Evolutionary conservation across 2,329 filamentous ascomycete genomes (phyloP).

Genomic region (Colletotrichum tanaceti): DNA sequence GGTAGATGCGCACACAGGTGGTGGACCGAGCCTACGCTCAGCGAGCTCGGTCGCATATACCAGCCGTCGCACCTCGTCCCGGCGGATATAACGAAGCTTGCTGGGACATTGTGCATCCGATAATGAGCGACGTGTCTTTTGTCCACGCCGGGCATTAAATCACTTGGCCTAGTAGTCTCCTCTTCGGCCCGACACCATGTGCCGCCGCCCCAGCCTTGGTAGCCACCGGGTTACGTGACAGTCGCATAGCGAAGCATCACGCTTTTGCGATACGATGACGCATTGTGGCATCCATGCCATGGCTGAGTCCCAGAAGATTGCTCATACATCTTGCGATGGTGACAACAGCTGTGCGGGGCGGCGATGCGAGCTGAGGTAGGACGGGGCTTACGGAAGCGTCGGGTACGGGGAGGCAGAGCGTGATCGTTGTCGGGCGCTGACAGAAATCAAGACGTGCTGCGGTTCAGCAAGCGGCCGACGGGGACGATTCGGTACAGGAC

Average conservation of each 20-base stretch:
- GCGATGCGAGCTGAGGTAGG: neutral
- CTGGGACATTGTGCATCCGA: neutral
- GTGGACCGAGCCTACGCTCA: neutral
- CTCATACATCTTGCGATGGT: too few relatives aligned
- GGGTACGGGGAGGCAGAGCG: neutral
- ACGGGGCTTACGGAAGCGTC: neutral
- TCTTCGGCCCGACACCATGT: neutral
- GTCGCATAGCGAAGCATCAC: neutral
- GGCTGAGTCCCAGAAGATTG: neutral
- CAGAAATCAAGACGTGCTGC: neutral
- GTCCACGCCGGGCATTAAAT: neutral
- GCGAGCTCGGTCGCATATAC: neutral
- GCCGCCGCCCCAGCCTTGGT: neutral
- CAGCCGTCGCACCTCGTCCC: neutral
- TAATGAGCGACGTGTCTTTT: too few relatives aligned
- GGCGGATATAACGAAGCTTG: neutral
- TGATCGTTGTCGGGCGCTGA: slow-evolving; percentile 4
- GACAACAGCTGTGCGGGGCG: neutral
- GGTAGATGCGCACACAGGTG: too few relatives aligned
- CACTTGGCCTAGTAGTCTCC: neutral
- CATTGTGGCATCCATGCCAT: neutral
- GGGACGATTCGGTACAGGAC: slow-evolving; percentile 5
- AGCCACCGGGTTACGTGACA: too few relatives aligned
- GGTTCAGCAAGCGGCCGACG: neutral
- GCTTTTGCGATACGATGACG: neutral